Percentiles rank a stretch among this genome's conserved stretches.
phyloP scores from a whole-genome alignment of 2,329 filamentous ascomycete genomes.

The Mollisiaceae sp. region DNA sequence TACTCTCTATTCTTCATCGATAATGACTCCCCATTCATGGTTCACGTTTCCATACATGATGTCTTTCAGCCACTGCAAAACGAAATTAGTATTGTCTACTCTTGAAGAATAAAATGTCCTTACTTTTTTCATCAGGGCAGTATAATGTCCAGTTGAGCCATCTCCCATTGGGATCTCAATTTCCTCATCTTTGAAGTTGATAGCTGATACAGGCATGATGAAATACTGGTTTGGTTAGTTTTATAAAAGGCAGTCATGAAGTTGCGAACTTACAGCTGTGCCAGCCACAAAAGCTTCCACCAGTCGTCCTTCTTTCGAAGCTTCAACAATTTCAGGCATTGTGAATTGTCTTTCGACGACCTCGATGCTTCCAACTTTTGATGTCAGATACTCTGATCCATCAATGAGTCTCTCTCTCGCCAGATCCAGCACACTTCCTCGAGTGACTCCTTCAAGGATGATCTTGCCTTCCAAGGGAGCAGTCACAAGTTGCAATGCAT shows the following conservation, averaged over 20 bases:
- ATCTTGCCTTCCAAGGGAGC: slow-evolving; percentile 81
- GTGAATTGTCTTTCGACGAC: slow-evolving; percentile 83
- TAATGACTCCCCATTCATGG: slow-evolving; percentile 72
- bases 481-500: slow-evolving; percentile 74
- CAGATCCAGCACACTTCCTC: slow-evolving; percentile 78
- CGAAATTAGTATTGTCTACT: not conserved
- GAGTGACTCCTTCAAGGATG: slow-evolving; percentile 85
- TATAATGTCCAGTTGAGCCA: slow-evolving; percentile 57
- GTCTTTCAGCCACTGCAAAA: slow-evolving; percentile 59
- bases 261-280: slow-evolving; percentile 69
- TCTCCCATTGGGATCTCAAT: slow-evolving; percentile 65
- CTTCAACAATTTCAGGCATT: slow-evolving; percentile 77
- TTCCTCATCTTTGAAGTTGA: slow-evolving; percentile 69
- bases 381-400: slow-evolving; percentile 35
- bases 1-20: slow-evolving; percentile 54
- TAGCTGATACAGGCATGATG: slow-evolving; percentile 69
- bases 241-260: too few relatives aligned
- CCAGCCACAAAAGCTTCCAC: slow-evolving; percentile 86
- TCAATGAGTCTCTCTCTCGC: slow-evolving; percentile 64
- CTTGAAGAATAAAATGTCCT: not conserved
- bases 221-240: slow-evolving; percentile 60
- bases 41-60: slow-evolving; percentile 76
- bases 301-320: slow-evolving; percentile 74
- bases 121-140: slow-evolving; percentile 61
- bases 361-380: slow-evolving; percentile 57